A percentile compares a stretch with the other conserved stretches of the same genome.
phyloP scores from a whole-genome alignment of 2,329 filamentous ascomycete species.

The Penicillium sp. region DNA sequence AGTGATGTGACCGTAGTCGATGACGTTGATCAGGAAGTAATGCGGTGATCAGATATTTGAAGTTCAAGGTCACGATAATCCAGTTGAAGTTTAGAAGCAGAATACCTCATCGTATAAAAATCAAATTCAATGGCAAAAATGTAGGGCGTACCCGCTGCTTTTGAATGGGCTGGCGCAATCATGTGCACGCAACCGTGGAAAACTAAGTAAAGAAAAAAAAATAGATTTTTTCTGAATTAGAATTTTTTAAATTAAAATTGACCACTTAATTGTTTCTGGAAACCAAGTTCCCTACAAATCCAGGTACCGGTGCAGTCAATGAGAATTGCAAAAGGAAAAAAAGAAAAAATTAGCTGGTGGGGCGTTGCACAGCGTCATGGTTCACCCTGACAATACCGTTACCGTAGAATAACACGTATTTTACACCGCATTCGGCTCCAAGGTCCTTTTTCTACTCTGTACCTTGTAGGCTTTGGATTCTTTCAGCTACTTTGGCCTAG shows the following conservation, averaged over 20 bases:
- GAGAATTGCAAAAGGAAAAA: constrained; percentile 2
- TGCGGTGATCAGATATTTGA: no score
- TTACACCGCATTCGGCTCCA: constrained; percentile 6
- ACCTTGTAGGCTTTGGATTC: not conserved
- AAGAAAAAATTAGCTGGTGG: constrained; percentile 9
- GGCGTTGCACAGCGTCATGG: constrained; percentile 27
- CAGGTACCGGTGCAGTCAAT: constrained; percentile 10
- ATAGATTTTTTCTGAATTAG: not conserved
- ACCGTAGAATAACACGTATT: constrained; percentile 13
- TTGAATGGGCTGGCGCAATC: constrained; percentile 24
- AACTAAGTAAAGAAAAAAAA: constrained; percentile 12
- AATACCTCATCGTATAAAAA: constrained; percentile 8
- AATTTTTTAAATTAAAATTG: not conserved
- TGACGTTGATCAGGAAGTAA: no score
- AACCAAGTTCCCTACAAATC: constrained; percentile 1
- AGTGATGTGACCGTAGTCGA: not conserved
- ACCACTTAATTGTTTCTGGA: not conserved
- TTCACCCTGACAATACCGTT: constrained; percentile 23
- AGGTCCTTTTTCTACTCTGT: not conserved
- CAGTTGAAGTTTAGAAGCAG: constrained; percentile 16
- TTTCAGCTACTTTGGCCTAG: not conserved
- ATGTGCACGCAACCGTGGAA: constrained; percentile 29
- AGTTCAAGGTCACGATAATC: constrained; percentile 27
- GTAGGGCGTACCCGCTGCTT: constrained; percentile 18
- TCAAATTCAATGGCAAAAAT: not conserved